Evolutionary conservation across 2,329 filamentous ascomycete species (phyloP).

Genomic region (Diaporthe ilicicola): DNA sequence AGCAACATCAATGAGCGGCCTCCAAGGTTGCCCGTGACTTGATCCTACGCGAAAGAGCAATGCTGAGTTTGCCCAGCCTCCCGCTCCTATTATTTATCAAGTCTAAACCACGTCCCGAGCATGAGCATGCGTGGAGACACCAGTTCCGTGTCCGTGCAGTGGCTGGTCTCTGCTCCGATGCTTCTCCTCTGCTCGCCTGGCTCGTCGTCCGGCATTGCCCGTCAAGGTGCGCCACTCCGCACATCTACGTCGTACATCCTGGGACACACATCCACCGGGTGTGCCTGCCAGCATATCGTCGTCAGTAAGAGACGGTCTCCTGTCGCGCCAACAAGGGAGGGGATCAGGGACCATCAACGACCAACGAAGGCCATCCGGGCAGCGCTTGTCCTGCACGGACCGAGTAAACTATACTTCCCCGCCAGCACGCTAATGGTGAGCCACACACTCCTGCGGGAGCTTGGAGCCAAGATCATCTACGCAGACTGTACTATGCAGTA

Average conservation of each 20-base stretch:
- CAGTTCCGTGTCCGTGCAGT: neutral
- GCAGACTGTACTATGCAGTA: neutral
- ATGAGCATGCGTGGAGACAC: neutral
- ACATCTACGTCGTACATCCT: neutral
- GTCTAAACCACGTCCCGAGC: neutral
- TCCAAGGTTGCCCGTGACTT: neutral
- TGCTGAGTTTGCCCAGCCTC: neutral
- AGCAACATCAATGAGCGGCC: neutral
- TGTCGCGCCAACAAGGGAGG: neutral
- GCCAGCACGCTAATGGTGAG: neutral
- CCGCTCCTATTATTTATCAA: neutral
- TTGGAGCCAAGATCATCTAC: neutral
- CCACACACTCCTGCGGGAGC: constrained; percentile 6
- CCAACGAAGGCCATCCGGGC: neutral
- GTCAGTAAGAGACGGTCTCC: neutral
- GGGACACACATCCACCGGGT: neutral
- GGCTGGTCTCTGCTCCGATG: neutral
- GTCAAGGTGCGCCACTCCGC: neutral
- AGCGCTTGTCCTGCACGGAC: neutral
- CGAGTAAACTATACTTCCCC: neutral
- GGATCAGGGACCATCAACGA: no score
- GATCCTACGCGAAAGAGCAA: neutral
- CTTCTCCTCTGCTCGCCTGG: neutral
- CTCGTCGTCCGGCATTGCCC: constrained; percentile 5
- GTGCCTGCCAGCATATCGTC: neutral